These are phyloP conservation scores for Ophiocordyceps polyrhachis-furcata DNA, from an alignment of 2,329 filamentous ascomycete species.

Conservation along the genomic window DNA sequence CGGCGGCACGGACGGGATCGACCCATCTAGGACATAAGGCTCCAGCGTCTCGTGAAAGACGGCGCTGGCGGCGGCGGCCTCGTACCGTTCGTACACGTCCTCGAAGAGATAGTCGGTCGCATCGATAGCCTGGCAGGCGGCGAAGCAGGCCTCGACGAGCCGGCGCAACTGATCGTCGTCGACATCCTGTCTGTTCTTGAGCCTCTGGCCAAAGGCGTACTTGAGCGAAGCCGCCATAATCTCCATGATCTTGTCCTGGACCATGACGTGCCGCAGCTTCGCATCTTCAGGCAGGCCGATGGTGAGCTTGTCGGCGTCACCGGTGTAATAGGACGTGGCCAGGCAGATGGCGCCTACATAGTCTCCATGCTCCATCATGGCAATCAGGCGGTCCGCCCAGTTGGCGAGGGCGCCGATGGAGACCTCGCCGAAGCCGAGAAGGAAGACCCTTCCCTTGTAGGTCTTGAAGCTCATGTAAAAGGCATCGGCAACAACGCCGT, in stretches of 20 bases:
- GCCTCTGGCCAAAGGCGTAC: slow-evolving; percentile 60
- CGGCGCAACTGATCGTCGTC: slow-evolving; percentile 49
- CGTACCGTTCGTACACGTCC: slow-evolving; percentile 77
- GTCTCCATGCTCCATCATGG: slow-evolving; percentile 92
- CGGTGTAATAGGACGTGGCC: slow-evolving; percentile 81
- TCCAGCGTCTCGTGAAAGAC: slow-evolving; percentile 81
- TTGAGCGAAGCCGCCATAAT: slow-evolving; percentile 86
- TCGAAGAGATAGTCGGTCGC: slow-evolving; percentile 79
- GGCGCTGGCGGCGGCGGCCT: slow-evolving; percentile 52
- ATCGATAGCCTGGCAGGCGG: slow-evolving; percentile 59
- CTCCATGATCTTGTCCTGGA: slow-evolving; percentile 74
- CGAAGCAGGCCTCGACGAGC: slow-evolving; percentile 66
- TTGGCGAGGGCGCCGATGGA: slow-evolving; percentile 86
- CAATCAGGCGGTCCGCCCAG: slow-evolving; percentile 86
- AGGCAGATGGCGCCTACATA: slow-evolving; percentile 82
- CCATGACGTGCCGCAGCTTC: slow-evolving; percentile 54
- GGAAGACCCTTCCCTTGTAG: slow-evolving; percentile 84
- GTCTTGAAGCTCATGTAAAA: slow-evolving; percentile 96
- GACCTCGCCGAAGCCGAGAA: slow-evolving; percentile 85
- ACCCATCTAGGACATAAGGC: slow-evolving; percentile 64
- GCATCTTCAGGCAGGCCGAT: slow-evolving; percentile 83
- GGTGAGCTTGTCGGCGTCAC: slow-evolving; percentile 82
- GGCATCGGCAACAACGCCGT: slow-evolving; percentile 89
- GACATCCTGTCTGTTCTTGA: slow-evolving; percentile 24
- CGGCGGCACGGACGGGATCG: slow-evolving; percentile 60